These are phyloP conservation scores for Paramyrothecium sp. DNA, from an alignment of 2,329 filamentous ascomycete genomes.

Conservation along the genomic window DNA sequence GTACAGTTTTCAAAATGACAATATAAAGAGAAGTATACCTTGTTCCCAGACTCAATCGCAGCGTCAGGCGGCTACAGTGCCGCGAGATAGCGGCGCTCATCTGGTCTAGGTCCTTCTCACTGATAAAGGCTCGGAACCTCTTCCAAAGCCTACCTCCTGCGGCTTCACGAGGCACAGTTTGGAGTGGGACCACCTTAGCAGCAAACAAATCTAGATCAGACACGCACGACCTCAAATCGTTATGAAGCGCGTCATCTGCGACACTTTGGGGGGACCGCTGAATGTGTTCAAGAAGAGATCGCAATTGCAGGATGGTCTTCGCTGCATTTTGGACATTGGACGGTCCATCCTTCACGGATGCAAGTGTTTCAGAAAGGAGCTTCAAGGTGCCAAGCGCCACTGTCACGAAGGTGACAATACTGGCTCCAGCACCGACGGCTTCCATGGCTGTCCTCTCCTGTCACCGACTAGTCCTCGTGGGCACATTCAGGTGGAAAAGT, in stretches of 20 bases:
- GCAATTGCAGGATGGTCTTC: conserved; percentile 2
- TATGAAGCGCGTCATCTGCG: not conserved
- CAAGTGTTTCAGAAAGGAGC: conserved; percentile 6
- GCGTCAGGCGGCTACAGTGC: not conserved
- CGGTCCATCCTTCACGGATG: conserved; percentile 10
- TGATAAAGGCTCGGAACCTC: conserved; percentile 1
- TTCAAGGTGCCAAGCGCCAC: conserved; percentile 9
- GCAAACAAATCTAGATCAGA: conserved; percentile 5
- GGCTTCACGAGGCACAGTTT: conserved; percentile 1
- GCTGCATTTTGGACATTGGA: conserved; percentile 4
- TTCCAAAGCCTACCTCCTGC: conserved; percentile 5
- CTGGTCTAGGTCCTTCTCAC: conserved; percentile 3
- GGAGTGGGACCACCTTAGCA: not conserved
- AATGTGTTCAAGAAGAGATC: conserved; percentile 6
- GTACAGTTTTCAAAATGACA: too few relatives aligned
- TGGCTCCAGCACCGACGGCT: conserved; percentile 11
- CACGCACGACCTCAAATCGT: not conserved
- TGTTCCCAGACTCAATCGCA: conserved; percentile 2
- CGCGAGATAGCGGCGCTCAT: not conserved
- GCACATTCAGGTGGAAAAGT: too few relatives aligned
- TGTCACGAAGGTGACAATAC: conserved; percentile 10
- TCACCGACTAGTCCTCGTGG: too few relatives aligned
- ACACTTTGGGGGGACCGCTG: not conserved
- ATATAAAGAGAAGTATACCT: too few relatives aligned
- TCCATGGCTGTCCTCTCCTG: too few relatives aligned